Evolutionary conservation across 768 basidiomycete genomes (phyloP), one percentile per base, ranked within the genome.

Genomic region (Leccinum boreale): DNA sequence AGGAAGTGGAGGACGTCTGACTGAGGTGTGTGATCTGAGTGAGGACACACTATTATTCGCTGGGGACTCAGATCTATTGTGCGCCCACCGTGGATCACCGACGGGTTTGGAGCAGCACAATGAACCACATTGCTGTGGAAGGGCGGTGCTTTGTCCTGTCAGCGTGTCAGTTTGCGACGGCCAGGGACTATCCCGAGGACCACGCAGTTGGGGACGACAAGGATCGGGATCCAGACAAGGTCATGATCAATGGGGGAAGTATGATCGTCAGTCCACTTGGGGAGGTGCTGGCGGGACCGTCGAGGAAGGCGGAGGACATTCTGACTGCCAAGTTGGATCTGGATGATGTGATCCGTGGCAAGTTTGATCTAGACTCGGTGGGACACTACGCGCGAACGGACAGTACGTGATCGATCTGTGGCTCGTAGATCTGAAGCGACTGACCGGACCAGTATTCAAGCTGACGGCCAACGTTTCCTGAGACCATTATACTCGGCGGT

Each of bases 81-180:
- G 86, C 83, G 0, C 85, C 86, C 1, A 87, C 86, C 1, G 85
- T 86, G 21, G 86, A 87, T 60, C 74, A 78, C 5, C 75, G 86
- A 3, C 77, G 78, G 2, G 73, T 66, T 9, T 88, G 86, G 87
- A 76, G 76, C 60, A 70, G 73, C 56, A 79, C 82, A 1, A 85
- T 87, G 83, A 64, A 71, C 24, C 85, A 85, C 62, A 84, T 88
- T 50, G 85, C 86, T 1, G 70, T 84, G 35, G 86, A 88, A 66
- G 87, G 87, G 10, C 79, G 87, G 24, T 86, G 85, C 70, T 86
- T 86, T 68, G 87, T 88, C 51, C 73, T 88, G 24, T 78, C 82
- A 14, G 85, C 84, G 4, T 85, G 82, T 53, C 83, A 86, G 63
- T 86, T 78, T 64, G 77, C 82, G 0, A 75, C 79, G 57, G 81